Conservation (phyloP, 805 yeast genomes). For the Wickerhamomyces strasburgensis region DNA sequence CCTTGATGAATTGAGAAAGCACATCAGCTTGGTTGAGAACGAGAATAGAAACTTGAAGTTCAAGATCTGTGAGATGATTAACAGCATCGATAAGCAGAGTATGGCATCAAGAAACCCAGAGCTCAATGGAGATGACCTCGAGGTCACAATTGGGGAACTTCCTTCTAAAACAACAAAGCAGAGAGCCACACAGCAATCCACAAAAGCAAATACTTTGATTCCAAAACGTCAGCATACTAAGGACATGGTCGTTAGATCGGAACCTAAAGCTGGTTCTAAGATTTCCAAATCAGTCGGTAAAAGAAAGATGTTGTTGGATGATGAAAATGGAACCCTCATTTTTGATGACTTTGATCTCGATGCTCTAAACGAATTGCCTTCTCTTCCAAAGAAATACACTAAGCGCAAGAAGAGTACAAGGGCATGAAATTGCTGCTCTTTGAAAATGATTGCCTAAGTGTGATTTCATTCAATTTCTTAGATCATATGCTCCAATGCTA, state of each 20-base stretch:
- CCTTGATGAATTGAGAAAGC: constrained; percentile 1
- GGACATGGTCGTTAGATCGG: neutral
- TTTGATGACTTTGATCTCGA: constrained; percentile 24
- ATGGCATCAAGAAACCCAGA: neutral
- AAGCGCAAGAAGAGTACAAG: constrained; percentile 21
- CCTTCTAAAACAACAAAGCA: no score
- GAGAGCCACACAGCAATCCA: no score
- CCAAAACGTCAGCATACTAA: no score
- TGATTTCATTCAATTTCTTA: no score
- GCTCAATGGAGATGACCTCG: no score
- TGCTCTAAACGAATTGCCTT: constrained; percentile 8
- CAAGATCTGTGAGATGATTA: constrained; percentile 5
- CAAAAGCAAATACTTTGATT: no score
- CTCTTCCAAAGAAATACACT: constrained; percentile 17
- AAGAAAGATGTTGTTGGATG: constrained; percentile 30
- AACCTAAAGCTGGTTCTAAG: neutral
- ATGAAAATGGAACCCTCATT: constrained; percentile 12
- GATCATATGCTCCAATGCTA: no score
- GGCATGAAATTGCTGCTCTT: no score
- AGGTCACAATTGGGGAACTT: no score
- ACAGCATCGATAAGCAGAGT: neutral
- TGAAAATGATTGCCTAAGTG: no score
- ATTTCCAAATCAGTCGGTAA: neutral
- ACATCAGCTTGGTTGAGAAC: constrained; percentile 1
- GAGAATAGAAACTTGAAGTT: constrained; percentile 6